phyloP scores from a whole-genome alignment of 331 rosid species.

The Saraca asoca region DNA sequence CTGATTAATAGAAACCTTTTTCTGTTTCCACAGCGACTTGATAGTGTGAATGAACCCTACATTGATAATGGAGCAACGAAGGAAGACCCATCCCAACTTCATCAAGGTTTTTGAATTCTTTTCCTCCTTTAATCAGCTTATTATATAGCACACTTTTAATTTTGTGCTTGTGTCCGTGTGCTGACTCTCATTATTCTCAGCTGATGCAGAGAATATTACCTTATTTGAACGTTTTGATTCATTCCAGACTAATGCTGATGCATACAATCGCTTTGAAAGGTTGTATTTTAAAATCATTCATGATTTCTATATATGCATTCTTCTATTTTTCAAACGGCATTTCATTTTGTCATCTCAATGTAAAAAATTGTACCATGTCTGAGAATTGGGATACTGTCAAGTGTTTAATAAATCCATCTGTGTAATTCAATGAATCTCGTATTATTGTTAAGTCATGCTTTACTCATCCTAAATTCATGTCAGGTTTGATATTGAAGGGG shows the following conservation, averaged over 20 bases:
- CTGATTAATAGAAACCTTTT: slow-evolving; percentile 16
- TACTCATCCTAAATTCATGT: slow-evolving; percentile 26
- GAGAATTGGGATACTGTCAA: slow-evolving; percentile 1
- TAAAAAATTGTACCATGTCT: neutral
- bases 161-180: slow-evolving; percentile 5
- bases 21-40: slow-evolving; percentile 64
- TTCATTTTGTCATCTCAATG: slow-evolving; percentile 16
- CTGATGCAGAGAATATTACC: slow-evolving; percentile 68
- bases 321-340: slow-evolving; percentile 2
- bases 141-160: neutral
- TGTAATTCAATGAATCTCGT: neutral
- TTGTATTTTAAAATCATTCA: slow-evolving; percentile 32
- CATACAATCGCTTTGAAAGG: slow-evolving; percentile 68
- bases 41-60: slow-evolving; percentile 56
- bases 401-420: neutral
- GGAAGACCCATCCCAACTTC: slow-evolving; percentile 50
- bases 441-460: neutral
- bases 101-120: slow-evolving; percentile 58
- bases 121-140: slow-evolving; percentile 29
- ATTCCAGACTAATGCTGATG: slow-evolving; percentile 44
- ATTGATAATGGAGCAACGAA: slow-evolving; percentile 37
- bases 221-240: slow-evolving; percentile 56
- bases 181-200: slow-evolving; percentile 47
- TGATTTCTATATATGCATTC: slow-evolving; percentile 5
- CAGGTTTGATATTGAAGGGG: slow-evolving; percentile 83